Evolutionary conservation across 2,329 filamentous ascomycete species (phyloP).

Genomic region (Exutisphaerella laricina): DNA sequence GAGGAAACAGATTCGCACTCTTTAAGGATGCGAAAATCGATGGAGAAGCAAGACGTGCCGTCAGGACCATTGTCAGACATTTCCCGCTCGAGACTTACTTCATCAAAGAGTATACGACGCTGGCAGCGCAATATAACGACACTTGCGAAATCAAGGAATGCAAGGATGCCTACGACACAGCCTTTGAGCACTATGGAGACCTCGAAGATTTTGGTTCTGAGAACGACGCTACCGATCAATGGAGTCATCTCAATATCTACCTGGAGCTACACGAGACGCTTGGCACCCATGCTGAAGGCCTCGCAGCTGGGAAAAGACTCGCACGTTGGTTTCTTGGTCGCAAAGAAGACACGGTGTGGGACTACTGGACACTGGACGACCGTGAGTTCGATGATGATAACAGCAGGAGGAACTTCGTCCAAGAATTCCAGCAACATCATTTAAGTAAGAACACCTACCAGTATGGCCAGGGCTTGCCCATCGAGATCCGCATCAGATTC

Average conservation of each 20-base stretch:
- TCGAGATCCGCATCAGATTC: conserved; percentile 78
- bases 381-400: conserved; percentile 82
- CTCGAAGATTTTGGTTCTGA: conserved; percentile 34
- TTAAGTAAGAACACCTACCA: conserved; percentile 43
- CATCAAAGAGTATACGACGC: conserved; percentile 52
- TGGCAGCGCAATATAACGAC: conserved; percentile 36
- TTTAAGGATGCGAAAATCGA: conserved; percentile 47
- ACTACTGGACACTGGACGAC: conserved; percentile 62
- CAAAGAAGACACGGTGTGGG: conserved; percentile 70
- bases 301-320: conserved; percentile 64
- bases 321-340: conserved; percentile 80
- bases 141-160: conserved; percentile 24
- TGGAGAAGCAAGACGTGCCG: conserved; percentile 45
- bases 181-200: conserved; percentile 46
- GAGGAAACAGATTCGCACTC: conserved; percentile 52
- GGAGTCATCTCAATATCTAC: conserved; percentile 82
- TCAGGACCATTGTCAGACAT: conserved; percentile 50
- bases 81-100: conserved; percentile 51
- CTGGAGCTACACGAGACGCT: conserved; percentile 68
- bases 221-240: conserved; percentile 49
- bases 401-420: conserved; percentile 57
- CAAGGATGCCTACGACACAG: conserved; percentile 44
- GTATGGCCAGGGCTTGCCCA: conserved; percentile 69
- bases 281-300: conserved; percentile 58
- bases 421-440: conserved; percentile 53